Evolutionary conservation across 768 basidiomycete genomes (phyloP).

Genomic region (Termitomyces sp.): DNA sequence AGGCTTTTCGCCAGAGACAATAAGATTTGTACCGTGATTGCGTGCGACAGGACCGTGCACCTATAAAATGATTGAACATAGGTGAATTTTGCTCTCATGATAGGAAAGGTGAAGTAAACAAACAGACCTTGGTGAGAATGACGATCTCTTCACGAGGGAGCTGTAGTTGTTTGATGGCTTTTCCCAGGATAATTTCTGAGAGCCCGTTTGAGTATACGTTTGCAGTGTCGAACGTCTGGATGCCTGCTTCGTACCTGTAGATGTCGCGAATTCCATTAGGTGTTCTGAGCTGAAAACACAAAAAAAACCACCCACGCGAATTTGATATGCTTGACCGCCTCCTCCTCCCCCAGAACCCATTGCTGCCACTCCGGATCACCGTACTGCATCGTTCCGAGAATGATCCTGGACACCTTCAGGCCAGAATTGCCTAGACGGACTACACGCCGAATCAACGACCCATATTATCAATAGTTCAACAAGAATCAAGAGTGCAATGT

Average conservation of each 20-base stretch:
- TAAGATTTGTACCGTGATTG: constrained; percentile 15
- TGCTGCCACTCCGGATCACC: constrained; percentile 50
- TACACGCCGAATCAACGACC: constrained; percentile 15
- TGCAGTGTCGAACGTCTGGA: constrained; percentile 62
- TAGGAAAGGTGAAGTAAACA: not conserved
- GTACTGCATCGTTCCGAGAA: constrained; percentile 63
- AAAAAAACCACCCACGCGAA: constrained; percentile 29
- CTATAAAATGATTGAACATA: constrained; percentile 29
- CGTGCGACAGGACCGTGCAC: constrained; percentile 32
- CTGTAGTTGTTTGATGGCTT: constrained; percentile 63
- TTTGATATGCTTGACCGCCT: too few relatives aligned
- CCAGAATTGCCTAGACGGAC: constrained; percentile 53
- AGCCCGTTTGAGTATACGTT: constrained; percentile 57
- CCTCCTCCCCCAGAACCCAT: constrained; percentile 47
- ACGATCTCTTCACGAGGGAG: constrained; percentile 74
- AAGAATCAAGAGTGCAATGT: not conserved
- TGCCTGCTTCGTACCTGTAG: constrained; percentile 56
- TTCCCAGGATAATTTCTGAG: constrained; percentile 68
- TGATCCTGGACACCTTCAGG: constrained; percentile 64
- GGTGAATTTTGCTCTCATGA: too few relatives aligned
- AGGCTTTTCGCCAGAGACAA: constrained; percentile 18
- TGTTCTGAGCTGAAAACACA: not conserved
- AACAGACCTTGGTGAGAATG: constrained; percentile 69
- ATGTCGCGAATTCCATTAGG: not conserved
- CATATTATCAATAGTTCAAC: not conserved